These are phyloP conservation scores for Oidium heveae DNA, from an alignment of 2,329 filamentous ascomycete species.

Conservation along the genomic window DNA sequence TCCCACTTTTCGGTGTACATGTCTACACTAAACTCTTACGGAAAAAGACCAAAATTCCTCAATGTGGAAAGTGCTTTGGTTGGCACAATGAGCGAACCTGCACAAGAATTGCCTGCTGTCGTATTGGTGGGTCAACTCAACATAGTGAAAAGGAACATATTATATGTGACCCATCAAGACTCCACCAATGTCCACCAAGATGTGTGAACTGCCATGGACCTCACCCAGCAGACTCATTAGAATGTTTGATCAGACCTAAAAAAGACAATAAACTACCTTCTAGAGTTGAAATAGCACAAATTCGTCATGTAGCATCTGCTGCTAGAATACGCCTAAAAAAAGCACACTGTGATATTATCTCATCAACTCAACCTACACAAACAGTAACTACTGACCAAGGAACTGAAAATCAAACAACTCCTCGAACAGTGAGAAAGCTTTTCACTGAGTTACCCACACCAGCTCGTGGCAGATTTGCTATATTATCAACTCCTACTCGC, in stretches of 20 bases:
- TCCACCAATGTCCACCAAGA: background rate
- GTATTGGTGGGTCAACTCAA: background rate
- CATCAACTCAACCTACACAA: too few relatives aligned
- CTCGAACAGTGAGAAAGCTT: too few relatives aligned
- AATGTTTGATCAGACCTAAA: background rate
- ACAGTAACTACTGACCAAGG: too few relatives aligned
- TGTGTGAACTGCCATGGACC: background rate
- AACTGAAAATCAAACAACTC: too few relatives aligned
- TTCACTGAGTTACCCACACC: too few relatives aligned
- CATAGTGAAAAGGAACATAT: background rate
- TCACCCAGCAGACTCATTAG: background rate
- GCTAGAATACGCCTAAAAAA: too few relatives aligned
- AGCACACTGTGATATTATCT: background rate
- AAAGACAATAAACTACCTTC: background rate
- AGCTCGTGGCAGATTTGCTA: too few relatives aligned
- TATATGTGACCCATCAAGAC: background rate
- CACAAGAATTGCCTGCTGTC: background rate
- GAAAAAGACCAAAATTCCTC: too few relatives aligned
- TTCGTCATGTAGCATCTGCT: background rate
- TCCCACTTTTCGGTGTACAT: background rate
- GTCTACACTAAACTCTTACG: background rate
- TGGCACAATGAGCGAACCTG: background rate
- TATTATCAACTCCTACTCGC: too few relatives aligned
- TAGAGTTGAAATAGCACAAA: background rate
- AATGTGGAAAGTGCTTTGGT: background rate